Evolutionary conservation across 1,284 basidiomycete genomes (phyloP), one percentile per base, ranked within the genome.

Genomic region (Cutaneotrichosporon mucoides): DNA sequence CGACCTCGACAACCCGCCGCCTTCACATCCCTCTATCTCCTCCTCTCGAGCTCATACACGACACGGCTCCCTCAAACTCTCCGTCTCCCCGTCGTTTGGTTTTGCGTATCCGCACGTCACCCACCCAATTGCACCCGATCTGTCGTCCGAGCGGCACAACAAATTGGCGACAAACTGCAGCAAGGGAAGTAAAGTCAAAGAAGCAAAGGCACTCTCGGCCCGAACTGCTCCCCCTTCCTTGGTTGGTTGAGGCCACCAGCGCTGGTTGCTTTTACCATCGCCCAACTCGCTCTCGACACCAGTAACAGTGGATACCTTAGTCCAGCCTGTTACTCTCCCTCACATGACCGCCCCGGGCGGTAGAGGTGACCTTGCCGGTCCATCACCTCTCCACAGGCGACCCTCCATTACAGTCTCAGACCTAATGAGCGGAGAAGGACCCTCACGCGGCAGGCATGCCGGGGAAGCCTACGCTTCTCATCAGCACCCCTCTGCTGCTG

Each of bases 81-180:
- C 24, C 24, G 24, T 24, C 24, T 24, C 24, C 24, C 24, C 16
- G 33, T 47, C 11, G 5, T 6, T 34, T 34, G 24, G 24, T 24
- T 24, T 24, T 48, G 11, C n/a, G 11, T 48, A 13, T 13, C n/a
- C 34, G 11, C 10, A 33, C 34, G 46, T 48, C 46, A 48, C 24
- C 46, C 24, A 24, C 33, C 24, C 46, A 48, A 48, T 48, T 48
- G 46, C 46, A 48, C 46, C 46, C 46, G 46, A 48, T 33, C 46
- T 6, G 34, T 35, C 46, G 35, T 48, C 46, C 46, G 46, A 48
- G 13, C 46, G 34, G 34, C 46, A 11, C 13, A n/a, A 9, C 8
- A 13, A 48, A 48, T 48, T 48, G 46, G 33, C 34, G 43, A 24
- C 34, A 46, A 36, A 24, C 46, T 34, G 24, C 24, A 24, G 24